Base-by-base conservation (phyloP, 2,329 filamentous ascomycete genomes). In the Canariomyces notabilis region DNA sequence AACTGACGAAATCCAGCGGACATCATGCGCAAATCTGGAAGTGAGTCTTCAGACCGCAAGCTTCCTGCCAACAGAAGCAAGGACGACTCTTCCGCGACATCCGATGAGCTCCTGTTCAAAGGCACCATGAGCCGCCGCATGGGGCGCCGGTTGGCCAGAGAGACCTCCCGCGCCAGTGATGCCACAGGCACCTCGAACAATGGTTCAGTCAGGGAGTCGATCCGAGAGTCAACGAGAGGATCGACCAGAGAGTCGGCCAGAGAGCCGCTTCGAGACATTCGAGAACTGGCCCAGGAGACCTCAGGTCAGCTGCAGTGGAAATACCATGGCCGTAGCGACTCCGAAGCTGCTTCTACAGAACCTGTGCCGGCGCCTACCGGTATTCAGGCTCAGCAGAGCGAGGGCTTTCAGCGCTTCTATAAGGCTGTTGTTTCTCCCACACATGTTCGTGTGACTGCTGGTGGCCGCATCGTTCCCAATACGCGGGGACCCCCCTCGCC, bases 351-450 rank as follows among this genome's bases (percentile, higher is more conserved):
- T 15, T 62, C 64, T 35, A 64, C 59, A 34, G 74, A 74, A 37
- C 76, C 77, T 6, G 65, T 79, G 29, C 65, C 74, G 41, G 78
- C 78, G 18, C 79, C 79, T 9, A 62, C 70, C 16, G 76, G 71
- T 7, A 61, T 76, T 26, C 64, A 62, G 31, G 74, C 76, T 20
- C 80, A 83, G 60, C 74, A 76, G 54, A 74, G 73, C 26, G 79
- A 83, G 60, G 81, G 81, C n/a, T 85, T 85, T 55, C 76, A 82
- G 60, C 72, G 75, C 42, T 85, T 85, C 59, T 83, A 80, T 65
- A 80, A 81, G 59, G 79, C 80, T 9, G 81, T 84, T n/a, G 73
- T 79, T 4, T 85, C 81, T 26, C 81, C 81, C 6, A 81, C 79
- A 12, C 79, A 84, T 61, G 75, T 84, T 51, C 76, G 81, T 14